Evolutionary conservation across 1,139 yeast species (phyloP).

Genomic region (Blastobotrys niveus): DNA sequence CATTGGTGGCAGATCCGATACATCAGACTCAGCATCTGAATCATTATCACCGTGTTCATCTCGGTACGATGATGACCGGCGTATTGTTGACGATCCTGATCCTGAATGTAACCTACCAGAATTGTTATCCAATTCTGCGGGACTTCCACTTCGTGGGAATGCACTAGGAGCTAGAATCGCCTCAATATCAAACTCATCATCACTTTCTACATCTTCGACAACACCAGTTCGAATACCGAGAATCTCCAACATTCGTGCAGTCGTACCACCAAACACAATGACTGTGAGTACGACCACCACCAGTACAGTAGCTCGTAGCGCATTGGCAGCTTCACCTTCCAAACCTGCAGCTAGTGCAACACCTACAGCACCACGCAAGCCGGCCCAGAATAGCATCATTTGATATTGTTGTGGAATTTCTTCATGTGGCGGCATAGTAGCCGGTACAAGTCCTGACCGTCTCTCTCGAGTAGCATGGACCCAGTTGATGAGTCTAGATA

Average conservation of each 20-base stretch:
- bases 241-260: slow-evolving; percentile 96
- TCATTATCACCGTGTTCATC: slow-evolving; percentile 24
- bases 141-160: neutral
- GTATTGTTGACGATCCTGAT: slow-evolving; percentile 15
- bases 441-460: no score
- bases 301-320: slow-evolving; percentile 85
- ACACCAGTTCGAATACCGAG: slow-evolving; percentile 90
- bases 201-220: slow-evolving; percentile 72
- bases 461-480: slow-evolving; percentile 43
- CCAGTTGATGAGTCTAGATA: slow-evolving; percentile 79
- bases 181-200: slow-evolving; percentile 93
- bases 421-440: slow-evolving; percentile 53
- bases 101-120: no score
- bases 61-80: slow-evolving; percentile 24
- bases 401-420: slow-evolving; percentile 95
- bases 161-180: slow-evolving; percentile 41
- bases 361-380: slow-evolving; percentile 97
- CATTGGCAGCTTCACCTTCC: slow-evolving; percentile 88
- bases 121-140: no score
- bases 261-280: slow-evolving; percentile 95
- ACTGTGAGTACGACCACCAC: slow-evolving; percentile 97
- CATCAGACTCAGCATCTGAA: slow-evolving; percentile 28
- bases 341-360: slow-evolving; percentile 98
- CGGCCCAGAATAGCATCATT: slow-evolving; percentile 99
- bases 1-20: slow-evolving; percentile 33